Evolutionary conservation across 2,329 filamentous ascomycete species (phyloP).

Genomic region (Stemphylium beticola): DNA sequence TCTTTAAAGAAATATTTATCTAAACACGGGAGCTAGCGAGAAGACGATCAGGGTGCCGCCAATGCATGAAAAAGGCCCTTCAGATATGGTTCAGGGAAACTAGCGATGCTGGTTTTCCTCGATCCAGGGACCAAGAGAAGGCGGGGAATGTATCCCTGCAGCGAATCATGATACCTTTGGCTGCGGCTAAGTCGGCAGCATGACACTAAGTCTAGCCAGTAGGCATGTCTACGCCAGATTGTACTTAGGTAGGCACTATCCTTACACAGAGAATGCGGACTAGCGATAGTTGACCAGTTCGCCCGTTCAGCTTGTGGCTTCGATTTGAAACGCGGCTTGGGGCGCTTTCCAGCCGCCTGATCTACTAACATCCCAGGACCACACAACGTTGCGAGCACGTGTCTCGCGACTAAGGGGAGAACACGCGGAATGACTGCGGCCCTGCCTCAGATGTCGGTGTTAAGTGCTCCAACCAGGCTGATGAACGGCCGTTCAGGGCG

Average conservation of each 20-base stretch:
- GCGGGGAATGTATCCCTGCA: not conserved
- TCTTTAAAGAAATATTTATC: not conserved
- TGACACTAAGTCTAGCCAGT: not conserved
- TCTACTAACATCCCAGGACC: not conserved
- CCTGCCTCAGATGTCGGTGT: slow-evolving; percentile 1
- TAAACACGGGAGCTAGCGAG: slow-evolving; percentile 1
- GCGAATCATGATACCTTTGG: not conserved
- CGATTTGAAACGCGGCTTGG: not conserved
- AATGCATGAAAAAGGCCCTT: too few relatives aligned
- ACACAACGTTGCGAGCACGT: not conserved
- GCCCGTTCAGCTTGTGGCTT: not conserved
- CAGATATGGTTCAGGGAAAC: not conserved
- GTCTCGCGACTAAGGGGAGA: not conserved
- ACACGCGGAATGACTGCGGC: slow-evolving; percentile 1
- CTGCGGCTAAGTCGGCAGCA: not conserved
- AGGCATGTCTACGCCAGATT: not conserved
- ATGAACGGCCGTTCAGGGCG: not conserved
- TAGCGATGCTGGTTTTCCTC: not conserved
- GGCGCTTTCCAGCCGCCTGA: not conserved
- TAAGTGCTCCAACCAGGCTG: not conserved
- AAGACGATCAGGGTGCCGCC: not conserved
- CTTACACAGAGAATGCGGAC: not conserved
- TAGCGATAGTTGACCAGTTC: not conserved
- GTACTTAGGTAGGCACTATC: not conserved
- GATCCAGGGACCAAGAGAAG: not conserved